Percentiles rank a stretch among this genome's conserved stretches.
These are phyloP conservation scores for Dryas integrifolia DNA, from an alignment of 331 rosid genomes.

Conservation along the genomic window DNA sequence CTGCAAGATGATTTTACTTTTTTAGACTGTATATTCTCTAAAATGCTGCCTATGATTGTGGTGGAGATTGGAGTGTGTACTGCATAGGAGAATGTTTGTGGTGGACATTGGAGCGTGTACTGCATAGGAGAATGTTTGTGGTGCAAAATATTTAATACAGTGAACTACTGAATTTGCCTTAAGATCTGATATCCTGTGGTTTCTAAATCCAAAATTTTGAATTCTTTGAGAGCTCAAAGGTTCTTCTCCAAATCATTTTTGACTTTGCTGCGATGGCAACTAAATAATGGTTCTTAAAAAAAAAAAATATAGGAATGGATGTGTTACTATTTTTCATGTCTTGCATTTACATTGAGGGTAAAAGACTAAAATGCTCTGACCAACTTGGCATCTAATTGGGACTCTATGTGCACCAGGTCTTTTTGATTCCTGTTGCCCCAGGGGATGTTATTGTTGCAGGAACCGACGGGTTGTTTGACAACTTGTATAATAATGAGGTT, in stretches of 20 bases:
- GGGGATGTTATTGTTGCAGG: slow-evolving; percentile 88
- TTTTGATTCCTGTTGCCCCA: slow-evolving; percentile 50
- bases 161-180: not conserved
- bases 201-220: not conserved
- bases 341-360: not conserved
- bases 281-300: not conserved
- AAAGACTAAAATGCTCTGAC: not conserved
- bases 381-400: slow-evolving; percentile 14
- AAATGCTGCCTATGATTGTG: not conserved
- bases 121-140: too few species aligned
- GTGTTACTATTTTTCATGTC: not conserved
- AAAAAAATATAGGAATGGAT: not conserved
- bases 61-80: not conserved
- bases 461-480: slow-evolving; percentile 92
- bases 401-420: slow-evolving; percentile 40
- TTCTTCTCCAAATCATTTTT: not conserved
- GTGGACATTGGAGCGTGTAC: not conserved
- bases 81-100: too few species aligned
- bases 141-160: not conserved
- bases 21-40: not conserved
- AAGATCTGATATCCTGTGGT: not conserved
- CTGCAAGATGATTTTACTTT: not conserved
- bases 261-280: not conserved
- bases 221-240: not conserved
- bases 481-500: slow-evolving; percentile 63